Conservation (phyloP, 2,329 filamentous ascomycete genomes). For the Apiospora rasikravindrae region DNA sequence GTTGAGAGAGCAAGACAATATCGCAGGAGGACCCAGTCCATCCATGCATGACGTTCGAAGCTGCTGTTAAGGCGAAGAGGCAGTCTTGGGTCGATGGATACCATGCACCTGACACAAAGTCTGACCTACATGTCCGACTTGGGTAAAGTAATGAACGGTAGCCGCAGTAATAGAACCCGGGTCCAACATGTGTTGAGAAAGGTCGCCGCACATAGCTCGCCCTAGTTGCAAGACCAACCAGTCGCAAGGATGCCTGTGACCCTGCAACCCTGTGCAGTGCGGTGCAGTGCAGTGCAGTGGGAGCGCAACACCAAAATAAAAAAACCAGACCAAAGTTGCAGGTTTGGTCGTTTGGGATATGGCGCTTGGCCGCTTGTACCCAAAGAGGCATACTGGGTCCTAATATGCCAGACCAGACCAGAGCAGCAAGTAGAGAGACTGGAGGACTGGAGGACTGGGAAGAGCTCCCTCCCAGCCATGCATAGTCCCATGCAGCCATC, state of each 20-base stretch:
- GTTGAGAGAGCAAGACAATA: slow-evolving; percentile 2
- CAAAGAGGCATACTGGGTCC: slow-evolving; percentile 10
- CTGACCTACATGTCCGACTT: slow-evolving; percentile 14
- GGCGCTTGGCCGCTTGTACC: slow-evolving; percentile 14
- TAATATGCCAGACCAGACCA: slow-evolving; percentile 13
- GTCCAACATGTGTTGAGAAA: slow-evolving; percentile 3
- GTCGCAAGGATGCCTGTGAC: slow-evolving; percentile 16
- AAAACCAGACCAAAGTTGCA: neutral
- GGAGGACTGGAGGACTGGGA: no score
- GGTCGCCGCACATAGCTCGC: slow-evolving; percentile 16
- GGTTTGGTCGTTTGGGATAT: neutral
- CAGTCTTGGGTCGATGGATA: slow-evolving; percentile 14
- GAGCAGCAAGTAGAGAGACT: neutral
- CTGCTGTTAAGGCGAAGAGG: neutral
- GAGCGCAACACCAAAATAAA: neutral
- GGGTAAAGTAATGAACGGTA: neutral
- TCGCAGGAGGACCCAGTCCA: neutral
- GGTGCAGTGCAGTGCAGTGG: neutral
- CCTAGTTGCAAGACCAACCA: slow-evolving; percentile 8
- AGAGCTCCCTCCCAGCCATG: neutral
- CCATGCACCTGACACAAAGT: slow-evolving; percentile 17
- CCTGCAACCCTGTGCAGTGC: slow-evolving; percentile 1
- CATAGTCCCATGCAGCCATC: slow-evolving; percentile 18
- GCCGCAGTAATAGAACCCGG: neutral
- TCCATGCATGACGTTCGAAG: slow-evolving; percentile 11